Percentiles rank a stretch among this genome's conserved stretches.
These are phyloP conservation scores for Mycena crocata DNA, from an alignment of 768 basidiomycete genomes.

Conservation along the genomic window DNA sequence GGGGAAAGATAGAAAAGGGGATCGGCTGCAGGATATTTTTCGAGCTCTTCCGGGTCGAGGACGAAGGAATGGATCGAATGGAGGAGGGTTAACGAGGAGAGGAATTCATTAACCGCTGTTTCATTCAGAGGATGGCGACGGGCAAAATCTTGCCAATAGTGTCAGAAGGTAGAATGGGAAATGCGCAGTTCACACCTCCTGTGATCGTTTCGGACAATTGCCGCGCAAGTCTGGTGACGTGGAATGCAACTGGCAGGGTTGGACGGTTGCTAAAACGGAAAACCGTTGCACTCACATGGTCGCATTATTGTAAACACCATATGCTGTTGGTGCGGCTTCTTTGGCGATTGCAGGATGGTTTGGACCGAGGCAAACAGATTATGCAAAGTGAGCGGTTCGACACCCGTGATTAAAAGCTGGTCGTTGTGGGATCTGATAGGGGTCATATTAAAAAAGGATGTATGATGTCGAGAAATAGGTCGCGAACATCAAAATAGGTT, in stretches of 20 bases:
- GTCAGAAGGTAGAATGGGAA: background rate
- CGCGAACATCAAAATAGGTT: constrained; percentile 15
- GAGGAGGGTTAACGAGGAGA: background rate
- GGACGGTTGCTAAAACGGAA: background rate
- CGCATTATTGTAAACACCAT: background rate
- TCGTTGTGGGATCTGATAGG: constrained; percentile 14
- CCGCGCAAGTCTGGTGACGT: constrained; percentile 6
- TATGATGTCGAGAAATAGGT: background rate
- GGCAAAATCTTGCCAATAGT: constrained; percentile 11
- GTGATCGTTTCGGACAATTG: constrained; percentile 15
- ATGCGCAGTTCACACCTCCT: background rate
- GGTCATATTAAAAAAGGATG: background rate
- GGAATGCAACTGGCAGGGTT: constrained; percentile 5
- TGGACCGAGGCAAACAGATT: background rate
- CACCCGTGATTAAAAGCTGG: constrained; percentile 15
- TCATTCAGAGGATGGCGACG: constrained; percentile 17
- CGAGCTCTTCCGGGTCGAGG: background rate
- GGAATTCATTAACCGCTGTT: background rate
- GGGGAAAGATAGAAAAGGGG: background rate
- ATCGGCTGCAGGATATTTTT: background rate
- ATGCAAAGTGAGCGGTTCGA: background rate
- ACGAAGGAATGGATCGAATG: constrained; percentile 2
- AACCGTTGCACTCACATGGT: background rate
- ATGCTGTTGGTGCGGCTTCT: background rate
- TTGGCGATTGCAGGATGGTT: background rate